These are phyloP conservation scores for Macrolepiota dolichaula DNA, from an alignment of 768 basidiomycete genomes.

Conservation along the genomic window DNA sequence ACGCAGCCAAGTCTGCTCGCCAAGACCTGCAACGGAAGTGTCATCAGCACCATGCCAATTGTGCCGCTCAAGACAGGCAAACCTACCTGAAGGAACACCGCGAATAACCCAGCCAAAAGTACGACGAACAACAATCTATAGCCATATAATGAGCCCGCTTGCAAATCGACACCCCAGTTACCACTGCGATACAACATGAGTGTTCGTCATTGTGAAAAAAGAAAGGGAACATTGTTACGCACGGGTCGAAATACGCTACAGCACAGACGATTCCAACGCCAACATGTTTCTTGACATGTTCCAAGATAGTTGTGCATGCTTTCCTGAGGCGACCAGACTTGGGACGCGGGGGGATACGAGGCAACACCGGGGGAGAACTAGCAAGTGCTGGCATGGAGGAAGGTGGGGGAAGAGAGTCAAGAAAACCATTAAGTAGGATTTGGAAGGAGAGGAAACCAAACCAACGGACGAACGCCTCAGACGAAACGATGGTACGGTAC, in stretches of 20 bases:
- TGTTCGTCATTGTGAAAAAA: slow-evolving; percentile 3
- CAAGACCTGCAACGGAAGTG: slow-evolving; percentile 47
- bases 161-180: slow-evolving; percentile 89
- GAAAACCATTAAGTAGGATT: slow-evolving; percentile 22
- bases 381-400: slow-evolving; percentile 25
- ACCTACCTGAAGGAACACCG: slow-evolving; percentile 74
- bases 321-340: slow-evolving; percentile 24
- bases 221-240: slow-evolving; percentile 25
- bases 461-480: slow-evolving; percentile 30
- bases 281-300: slow-evolving; percentile 61
- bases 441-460: slow-evolving; percentile 34
- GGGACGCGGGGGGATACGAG: slow-evolving; percentile 3
- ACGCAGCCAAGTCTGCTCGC: slow-evolving; percentile 81
- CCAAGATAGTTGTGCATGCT: slow-evolving; percentile 28
- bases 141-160: slow-evolving; percentile 82
- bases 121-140: slow-evolving; percentile 87
- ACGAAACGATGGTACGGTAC: slow-evolving; percentile 40
- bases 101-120: slow-evolving; percentile 77
- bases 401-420: slow-evolving; percentile 14
- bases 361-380: slow-evolving; percentile 9
- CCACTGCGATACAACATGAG: slow-evolving; percentile 41
- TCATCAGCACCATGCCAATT: background rate
- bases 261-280: slow-evolving; percentile 86
- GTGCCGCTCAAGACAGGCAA: background rate
- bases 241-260: slow-evolving; percentile 90